phyloP scores from a whole-genome alignment of 352 stramenopile species.

The Phytophthora nicotianae region DNA sequence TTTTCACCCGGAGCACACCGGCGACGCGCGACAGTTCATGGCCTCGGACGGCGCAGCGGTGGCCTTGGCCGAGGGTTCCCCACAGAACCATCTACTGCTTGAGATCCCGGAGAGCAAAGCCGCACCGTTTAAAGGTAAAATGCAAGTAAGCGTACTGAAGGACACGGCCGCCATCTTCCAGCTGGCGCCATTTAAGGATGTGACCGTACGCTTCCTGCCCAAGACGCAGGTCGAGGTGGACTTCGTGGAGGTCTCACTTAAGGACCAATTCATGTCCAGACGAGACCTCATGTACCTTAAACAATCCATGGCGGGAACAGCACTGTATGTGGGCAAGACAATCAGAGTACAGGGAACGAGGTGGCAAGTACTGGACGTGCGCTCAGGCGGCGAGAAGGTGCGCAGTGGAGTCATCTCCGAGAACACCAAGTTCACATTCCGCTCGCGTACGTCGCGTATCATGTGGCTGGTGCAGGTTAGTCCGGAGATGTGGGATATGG shows the following conservation, averaged over 20 bases:
- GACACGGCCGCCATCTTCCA: conserved; percentile 79
- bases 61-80: conserved; percentile 35
- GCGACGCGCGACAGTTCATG: conserved; percentile 21
- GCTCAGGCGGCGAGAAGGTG: conserved; percentile 80
- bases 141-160: conserved; percentile 84
- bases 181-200: conserved; percentile 77
- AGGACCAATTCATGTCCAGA: conserved; percentile 93
- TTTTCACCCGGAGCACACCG: conserved; percentile 54
- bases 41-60: conserved; percentile 31
- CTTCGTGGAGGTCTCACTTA: conserved; percentile 91
- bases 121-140: conserved; percentile 72
- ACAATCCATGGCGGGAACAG: conserved; percentile 66
- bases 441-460: conserved; percentile 93
- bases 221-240: conserved; percentile 81
- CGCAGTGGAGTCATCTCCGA: conserved; percentile 94
- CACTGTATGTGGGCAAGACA: conserved; percentile 81
- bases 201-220: conserved; percentile 81
- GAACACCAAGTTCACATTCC: conserved; percentile 97
- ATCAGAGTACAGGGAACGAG: conserved; percentile 75
- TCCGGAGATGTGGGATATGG: conserved; percentile 94
- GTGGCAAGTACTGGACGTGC: conserved; percentile 92
- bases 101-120: conserved; percentile 74
- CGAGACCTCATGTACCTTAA: conserved; percentile 90
- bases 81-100: conserved; percentile 76
- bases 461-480: conserved; percentile 98